Evolutionary conservation across 495 filamentous ascomycete species (phyloP).

Genomic region (Alectoria sarmentosa): DNA sequence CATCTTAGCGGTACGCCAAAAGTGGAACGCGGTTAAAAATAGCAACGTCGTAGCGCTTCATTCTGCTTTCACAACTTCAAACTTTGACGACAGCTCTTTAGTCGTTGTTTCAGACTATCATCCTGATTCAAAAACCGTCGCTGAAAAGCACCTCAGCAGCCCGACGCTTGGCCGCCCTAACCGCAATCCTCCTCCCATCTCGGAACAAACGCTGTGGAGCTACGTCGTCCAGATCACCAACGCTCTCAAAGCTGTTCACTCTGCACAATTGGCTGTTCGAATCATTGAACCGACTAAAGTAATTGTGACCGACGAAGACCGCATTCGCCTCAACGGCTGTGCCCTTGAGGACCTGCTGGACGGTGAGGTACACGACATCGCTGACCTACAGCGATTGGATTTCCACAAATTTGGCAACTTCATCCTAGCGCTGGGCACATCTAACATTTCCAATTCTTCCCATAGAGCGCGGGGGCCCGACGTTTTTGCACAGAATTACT

Average conservation of each 20-base stretch:
- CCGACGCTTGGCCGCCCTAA: slow-evolving; percentile 32
- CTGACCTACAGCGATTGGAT: slow-evolving; percentile 81
- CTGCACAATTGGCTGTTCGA: slow-evolving; percentile 70
- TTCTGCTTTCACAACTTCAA: slow-evolving; percentile 86
- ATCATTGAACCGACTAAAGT: slow-evolving; percentile 81
- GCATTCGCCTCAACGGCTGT: slow-evolving; percentile 84
- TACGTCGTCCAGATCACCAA: slow-evolving; percentile 92
- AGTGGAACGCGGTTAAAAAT: slow-evolving; percentile 84
- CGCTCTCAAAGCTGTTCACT: slow-evolving; percentile 79
- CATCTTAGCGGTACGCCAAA: slow-evolving; percentile 73
- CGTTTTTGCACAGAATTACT: slow-evolving; percentile 41
- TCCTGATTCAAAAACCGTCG: slow-evolving; percentile 81
- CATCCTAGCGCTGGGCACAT: slow-evolving; percentile 68
- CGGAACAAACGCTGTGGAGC: slow-evolving; percentile 79
- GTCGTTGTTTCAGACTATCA: slow-evolving; percentile 93
- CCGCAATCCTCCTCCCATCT: slow-evolving; percentile 45
- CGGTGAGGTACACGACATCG: slow-evolving; percentile 58
- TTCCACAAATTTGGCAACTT: slow-evolving; percentile 79
- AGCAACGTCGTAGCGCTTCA: slow-evolving; percentile 80
- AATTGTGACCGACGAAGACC: slow-evolving; percentile 61
- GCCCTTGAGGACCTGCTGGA: slow-evolving; percentile 81
- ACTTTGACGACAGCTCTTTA: slow-evolving; percentile 90
- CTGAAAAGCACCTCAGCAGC: slow-evolving; percentile 64
- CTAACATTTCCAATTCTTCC: slow-evolving; percentile 49
- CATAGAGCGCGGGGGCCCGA: slow-evolving; percentile 60